These are phyloP conservation scores for Naganishia antarctica DNA, from an alignment of 768 basidiomycete species.

Conservation along the genomic window DNA sequence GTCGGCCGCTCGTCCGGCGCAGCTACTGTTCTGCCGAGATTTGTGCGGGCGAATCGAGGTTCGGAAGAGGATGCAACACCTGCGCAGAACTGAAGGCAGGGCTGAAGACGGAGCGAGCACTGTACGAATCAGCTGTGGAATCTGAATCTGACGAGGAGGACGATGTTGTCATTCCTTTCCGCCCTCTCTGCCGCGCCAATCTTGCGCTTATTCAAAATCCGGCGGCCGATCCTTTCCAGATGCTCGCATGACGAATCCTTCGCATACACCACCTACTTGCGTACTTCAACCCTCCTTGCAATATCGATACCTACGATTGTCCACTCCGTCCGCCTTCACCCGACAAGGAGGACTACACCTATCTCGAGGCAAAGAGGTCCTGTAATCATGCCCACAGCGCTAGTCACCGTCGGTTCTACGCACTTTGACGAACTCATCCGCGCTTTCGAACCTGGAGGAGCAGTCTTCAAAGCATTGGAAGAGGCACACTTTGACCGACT, in stretches of 20 bases:
- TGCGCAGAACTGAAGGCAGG: too few relatives aligned
- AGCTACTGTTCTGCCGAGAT: too few relatives aligned
- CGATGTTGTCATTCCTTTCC: conserved; percentile 21
- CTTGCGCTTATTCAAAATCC: not conserved
- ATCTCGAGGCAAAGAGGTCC: too few relatives aligned
- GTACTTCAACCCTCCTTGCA: not conserved
- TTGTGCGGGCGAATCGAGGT: too few relatives aligned
- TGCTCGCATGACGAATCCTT: conserved; percentile 7
- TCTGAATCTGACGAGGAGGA: not conserved
- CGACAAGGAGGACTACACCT: too few relatives aligned
- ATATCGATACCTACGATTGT: not conserved
- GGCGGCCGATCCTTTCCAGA: not conserved
- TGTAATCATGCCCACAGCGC: conserved; percentile 44
- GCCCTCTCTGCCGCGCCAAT: not conserved
- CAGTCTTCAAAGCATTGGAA: conserved; percentile 59
- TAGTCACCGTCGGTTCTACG: conserved; percentile 88
- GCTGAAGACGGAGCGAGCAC: too few relatives aligned
- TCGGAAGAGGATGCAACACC: too few relatives aligned
- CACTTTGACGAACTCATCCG: conserved; percentile 71
- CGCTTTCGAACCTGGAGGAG: conserved; percentile 55
- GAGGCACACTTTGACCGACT: conserved; percentile 49
- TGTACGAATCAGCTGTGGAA: too few relatives aligned
- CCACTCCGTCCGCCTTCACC: too few relatives aligned
- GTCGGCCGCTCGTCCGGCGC: too few relatives aligned
- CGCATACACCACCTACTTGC: not conserved